Base-by-base conservation (phyloP, 495 filamentous ascomycete genomes). In the Podospora tetraspora region DNA sequence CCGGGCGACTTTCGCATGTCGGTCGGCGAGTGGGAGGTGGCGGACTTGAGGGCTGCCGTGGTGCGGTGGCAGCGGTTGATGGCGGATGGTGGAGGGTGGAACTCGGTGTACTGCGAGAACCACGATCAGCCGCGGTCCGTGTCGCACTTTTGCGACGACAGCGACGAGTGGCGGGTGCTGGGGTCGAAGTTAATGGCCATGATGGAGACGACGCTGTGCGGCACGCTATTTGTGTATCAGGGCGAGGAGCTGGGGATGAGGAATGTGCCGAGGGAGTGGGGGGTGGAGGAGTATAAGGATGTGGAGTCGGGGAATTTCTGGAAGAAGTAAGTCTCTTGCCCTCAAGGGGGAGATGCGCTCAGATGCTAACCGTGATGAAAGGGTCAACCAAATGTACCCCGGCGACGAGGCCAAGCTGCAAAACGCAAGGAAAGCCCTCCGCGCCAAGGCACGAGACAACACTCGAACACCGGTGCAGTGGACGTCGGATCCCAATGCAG, bases 161-260 rank as follows among this genome's bases (percentile, higher is more conserved):
- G 77, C 3, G 83, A 84, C 3, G 76, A 84, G 63, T 70, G 78
- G 37, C 80, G 86, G 24, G 69, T 76, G 23, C 61, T 78, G 3
- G 79, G 83, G 0, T 85, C 86, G 0, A 92, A 92, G 76, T 83
- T 90, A 79, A 74, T 93, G 56, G 86, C 88, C 0, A 80, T 88
- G 22, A 80, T 87, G 73, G 75, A 89, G 71, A 80, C 81, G 1
- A 72, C 70, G 0, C 58, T 76, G 37, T 70, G 62, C 1, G 74
- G 76, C 9, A 76, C 73, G 4, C 56, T 88, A 4, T 92, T 87
- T 68, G 72, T 92, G 4, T 91, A 90, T 69, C 88, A 92, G 73
- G 90, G 90, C 1, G 87, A 92, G 70, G 90, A 92, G 72, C 73
- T 92, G 8, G 90, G 88, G 0, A 89, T 89, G 84, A 78, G 83